phyloP scores from a whole-genome alignment of 345 rosid genomes.

The Ceriops zippeliana region DNA sequence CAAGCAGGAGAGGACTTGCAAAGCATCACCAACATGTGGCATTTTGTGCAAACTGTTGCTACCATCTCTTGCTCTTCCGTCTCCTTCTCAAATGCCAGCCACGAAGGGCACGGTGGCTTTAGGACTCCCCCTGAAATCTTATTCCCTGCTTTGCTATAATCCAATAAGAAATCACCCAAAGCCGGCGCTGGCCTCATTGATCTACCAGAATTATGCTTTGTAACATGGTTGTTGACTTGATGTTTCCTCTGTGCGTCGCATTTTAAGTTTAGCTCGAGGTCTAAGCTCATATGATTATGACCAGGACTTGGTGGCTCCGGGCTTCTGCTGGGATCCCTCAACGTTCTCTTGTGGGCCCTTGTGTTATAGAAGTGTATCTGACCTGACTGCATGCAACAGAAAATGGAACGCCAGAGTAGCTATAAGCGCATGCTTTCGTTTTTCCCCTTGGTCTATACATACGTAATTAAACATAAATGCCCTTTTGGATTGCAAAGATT shows the following conservation, averaged over 20 bases:
- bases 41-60: conserved; percentile 65
- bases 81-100: conserved; percentile 46
- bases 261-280: conserved; percentile 66
- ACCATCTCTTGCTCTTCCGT: conserved; percentile 53
- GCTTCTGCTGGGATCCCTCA: conserved; percentile 43
- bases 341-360: conserved; percentile 52
- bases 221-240: neutral
- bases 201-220: conserved; percentile 13
- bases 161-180: conserved; percentile 19
- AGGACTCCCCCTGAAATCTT: conserved; percentile 1
- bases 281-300: conserved; percentile 51
- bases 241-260: conserved; percentile 10
- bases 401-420: no score
- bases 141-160: conserved; percentile 13
- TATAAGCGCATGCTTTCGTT: no score
- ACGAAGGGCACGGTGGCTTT: conserved; percentile 32
- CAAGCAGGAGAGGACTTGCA: conserved; percentile 69
- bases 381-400: conserved; percentile 47
- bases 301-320: conserved; percentile 24
- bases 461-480: no score
- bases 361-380: conserved; percentile 56
- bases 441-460: no score
- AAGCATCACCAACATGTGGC: conserved; percentile 87
- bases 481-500: no score
- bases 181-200: neutral